Percentiles rank a stretch among this genome's conserved stretches.
phyloP scores from a whole-genome alignment of 108 stramenopile genomes.

The Epithemia pelagica region DNA sequence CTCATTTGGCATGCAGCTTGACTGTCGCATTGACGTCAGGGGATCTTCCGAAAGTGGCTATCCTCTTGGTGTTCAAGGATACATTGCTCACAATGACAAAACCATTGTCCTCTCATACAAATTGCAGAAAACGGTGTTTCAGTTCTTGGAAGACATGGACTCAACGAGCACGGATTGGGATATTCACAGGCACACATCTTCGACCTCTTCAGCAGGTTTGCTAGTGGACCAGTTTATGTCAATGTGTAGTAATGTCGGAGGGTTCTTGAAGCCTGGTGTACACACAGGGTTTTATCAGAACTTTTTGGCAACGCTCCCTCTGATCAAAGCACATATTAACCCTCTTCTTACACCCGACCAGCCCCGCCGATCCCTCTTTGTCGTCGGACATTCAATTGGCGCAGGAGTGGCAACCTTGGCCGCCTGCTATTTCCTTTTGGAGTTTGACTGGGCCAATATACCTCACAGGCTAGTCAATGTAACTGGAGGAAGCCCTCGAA shows the following conservation, averaged over 20 bases:
- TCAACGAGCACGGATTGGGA: constrained; percentile 40
- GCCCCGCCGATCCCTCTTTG: constrained; percentile 40
- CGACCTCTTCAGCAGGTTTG: constrained; percentile 23
- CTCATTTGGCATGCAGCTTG: constrained; percentile 28
- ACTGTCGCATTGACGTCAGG: constrained; percentile 25
- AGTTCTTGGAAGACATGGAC: constrained; percentile 49
- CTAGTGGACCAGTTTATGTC: constrained; percentile 23
- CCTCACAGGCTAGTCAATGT: constrained; percentile 37
- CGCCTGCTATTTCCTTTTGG: constrained; percentile 40
- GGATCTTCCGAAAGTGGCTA: constrained; percentile 24
- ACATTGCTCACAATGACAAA: constrained; percentile 59
- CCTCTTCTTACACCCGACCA: constrained; percentile 26
- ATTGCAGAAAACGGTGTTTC: constrained; percentile 41
- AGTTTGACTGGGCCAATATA: constrained; percentile 34
- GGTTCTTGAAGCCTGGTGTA: constrained; percentile 27
- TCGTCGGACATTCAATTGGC: constrained; percentile 52
- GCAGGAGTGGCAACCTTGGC: constrained; percentile 56
- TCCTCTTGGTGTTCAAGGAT: constrained; percentile 48
- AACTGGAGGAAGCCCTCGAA: constrained; percentile 51
- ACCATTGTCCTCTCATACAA: constrained; percentile 42
- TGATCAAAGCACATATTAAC: constrained; percentile 36
- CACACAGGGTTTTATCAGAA: constrained; percentile 60
- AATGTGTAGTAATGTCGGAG: constrained; percentile 6
- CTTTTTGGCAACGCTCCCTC: constrained; percentile 31
- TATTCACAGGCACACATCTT: constrained; percentile 3